Base-by-base conservation (phyloP, 2,329 filamentous ascomycete species). In the Microsporum ferrugineum region DNA sequence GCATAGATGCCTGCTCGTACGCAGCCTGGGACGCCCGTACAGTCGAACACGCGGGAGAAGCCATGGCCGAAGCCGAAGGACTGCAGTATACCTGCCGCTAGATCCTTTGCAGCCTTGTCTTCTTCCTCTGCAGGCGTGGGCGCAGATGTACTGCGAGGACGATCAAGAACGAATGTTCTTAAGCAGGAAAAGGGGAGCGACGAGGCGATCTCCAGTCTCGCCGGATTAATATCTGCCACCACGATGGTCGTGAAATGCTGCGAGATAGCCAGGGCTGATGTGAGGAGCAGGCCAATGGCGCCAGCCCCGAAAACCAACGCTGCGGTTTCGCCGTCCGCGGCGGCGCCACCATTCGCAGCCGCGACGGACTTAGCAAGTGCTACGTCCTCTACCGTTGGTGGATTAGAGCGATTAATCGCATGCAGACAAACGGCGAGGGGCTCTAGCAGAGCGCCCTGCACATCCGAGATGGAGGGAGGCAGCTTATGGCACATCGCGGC, bases 231-330 rank as follows among this genome's bases (percentile, higher is more conserved):
- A 65, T 86, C 83, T 10, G 82, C 83, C 60, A 86, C 81, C 1
- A 84, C 73, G 23, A 86, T 81, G 8, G 75, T 78, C 2, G 75
- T 72, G 43, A 83, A 82, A 36, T 79, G 78, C 39, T 79, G 77
- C 3, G 81, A 76, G 56, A 78, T 79, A 0, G 79, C 79, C 63
- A 85, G 78, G 5, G 81, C 81, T 1, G 82, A 80, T 2, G 83
- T 82, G 29, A 82, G 80, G 0, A 86, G 71, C 6, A 85, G 70
- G 0, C 83, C 83, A 7, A 86, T 82, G 2, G 83, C 81, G 3
- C 83, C 83, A 3, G 83, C 83, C 3, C 83, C 83, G 63, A 85
- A 82, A 1, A 85, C 79, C 17, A 85, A 68, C 0, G 83, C 81
- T 0, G 77, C 79, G 6, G 77, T 76, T 3, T 69, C 68, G 57